Evolutionary conservation across 2,329 filamentous ascomycete genomes (phyloP), one percentile per base, ranked within the genome.

Genomic region (Botryotinia globosa): DNA sequence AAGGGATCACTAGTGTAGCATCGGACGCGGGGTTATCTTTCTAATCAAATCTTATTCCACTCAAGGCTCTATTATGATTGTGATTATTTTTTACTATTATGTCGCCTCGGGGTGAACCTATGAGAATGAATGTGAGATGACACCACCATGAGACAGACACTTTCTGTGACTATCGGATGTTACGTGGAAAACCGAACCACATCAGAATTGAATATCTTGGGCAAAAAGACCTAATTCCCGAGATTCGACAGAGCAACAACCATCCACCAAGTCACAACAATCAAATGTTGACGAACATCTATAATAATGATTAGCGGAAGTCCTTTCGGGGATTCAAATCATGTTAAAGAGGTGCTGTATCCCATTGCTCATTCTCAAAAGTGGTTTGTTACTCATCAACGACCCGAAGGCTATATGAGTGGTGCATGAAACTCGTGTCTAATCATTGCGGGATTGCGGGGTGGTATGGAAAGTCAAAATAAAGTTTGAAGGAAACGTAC

Each of bases 361-460:
- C 48, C 48, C 9, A 32, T 32, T 56, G 65, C 65, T 68, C 65
- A 68, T 68, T 68, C 65, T 68, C n/a, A 68, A 56, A 68, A 68
- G 65, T 68, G 65, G 65, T 68, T 68, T 68, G 65, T 91, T 90
- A 89, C 88, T 98, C 95, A 97, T 97, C 96, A 96, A 89, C 84
- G 89, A 90, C 90, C 89, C 86, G 86, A 88, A 90, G 89, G 87
- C 87, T 87, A 89, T 98, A 96, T 94, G 96, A 94, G 96, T 99
- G 96, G 96, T 99, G 96, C 96, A 99, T 99, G 95, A 97, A 94
- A 68, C 65, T 68, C 74, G 87, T 88, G 87, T 93, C 86, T 97
- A 97, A 99, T 99, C 96, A 96, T 94, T 84, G 88, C 87, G 65
- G 48, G 48, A 96, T 94, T 84, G 88, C 87, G 65, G 48, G 48